phyloP scores from a whole-genome alignment of 345 rosid species.

The Melastoma malabathricum region DNA sequence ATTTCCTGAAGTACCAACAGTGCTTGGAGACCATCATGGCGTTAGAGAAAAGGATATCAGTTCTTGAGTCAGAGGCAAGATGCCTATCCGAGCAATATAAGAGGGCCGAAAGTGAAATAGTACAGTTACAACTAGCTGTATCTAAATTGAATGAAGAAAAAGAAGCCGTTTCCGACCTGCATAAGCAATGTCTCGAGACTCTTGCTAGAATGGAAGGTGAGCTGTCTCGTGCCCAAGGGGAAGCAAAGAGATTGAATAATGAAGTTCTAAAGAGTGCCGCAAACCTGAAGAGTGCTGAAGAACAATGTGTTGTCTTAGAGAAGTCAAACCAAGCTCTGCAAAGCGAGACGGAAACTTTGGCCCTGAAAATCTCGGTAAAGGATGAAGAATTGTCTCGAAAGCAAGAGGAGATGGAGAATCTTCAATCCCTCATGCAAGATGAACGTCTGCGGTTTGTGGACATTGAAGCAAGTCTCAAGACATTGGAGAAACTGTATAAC shows the following conservation, averaged over 20 bases:
- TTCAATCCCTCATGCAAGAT: conserved; percentile 37
- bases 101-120: conserved; percentile 49
- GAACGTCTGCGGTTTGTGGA: conserved; percentile 53
- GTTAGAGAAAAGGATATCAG: conserved; percentile 48
- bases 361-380: conserved; percentile 42
- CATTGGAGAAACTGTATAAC: conserved; percentile 33
- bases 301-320: conserved; percentile 43
- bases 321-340: conserved; percentile 52
- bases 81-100: conserved; percentile 31
- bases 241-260: conserved; percentile 37
- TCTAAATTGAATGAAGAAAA: conserved; percentile 48
- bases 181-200: conserved; percentile 55
- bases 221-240: conserved; percentile 37
- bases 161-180: conserved; percentile 34
- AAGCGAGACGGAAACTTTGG: conserved; percentile 47
- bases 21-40: conserved; percentile 50
- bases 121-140: conserved; percentile 41
- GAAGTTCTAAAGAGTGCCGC: conserved; percentile 45
- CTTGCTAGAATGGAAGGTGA: conserved; percentile 54
- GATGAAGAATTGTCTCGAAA: conserved; percentile 61
- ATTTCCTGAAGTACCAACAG: conserved; percentile 38
- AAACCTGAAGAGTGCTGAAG: conserved; percentile 42
- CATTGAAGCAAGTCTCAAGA: conserved; percentile 43
- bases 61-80: conserved; percentile 43
- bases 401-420: conserved; percentile 46